A percentile compares a stretch with the other conserved stretches of the same genome.
phyloP scores from a whole-genome alignment of 2,329 filamentous ascomycete species.

The Pseudocercospora eumusae region DNA sequence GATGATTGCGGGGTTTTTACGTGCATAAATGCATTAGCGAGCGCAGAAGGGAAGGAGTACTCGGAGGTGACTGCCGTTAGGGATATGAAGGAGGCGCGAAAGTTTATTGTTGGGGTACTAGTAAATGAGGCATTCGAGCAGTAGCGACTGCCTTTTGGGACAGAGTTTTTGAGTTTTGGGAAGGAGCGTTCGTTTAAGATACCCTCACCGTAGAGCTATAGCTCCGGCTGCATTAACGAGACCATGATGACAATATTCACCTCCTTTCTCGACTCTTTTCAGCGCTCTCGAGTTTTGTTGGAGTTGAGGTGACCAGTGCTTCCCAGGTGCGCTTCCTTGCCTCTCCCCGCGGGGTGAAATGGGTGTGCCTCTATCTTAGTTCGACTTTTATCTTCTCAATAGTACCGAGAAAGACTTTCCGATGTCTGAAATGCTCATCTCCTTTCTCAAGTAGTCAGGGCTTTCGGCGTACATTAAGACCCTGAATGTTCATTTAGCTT shows the following conservation, averaged over 20 bases:
- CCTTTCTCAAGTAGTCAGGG: too few relatives aligned
- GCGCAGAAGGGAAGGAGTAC: slow-evolving; percentile 41
- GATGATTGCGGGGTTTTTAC: slow-evolving; percentile 78
- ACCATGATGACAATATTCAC: not conserved
- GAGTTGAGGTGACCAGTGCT: not conserved
- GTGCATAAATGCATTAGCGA: slow-evolving; percentile 69
- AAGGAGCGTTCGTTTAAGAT: not conserved
- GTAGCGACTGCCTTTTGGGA: not conserved
- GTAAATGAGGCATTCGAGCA: not conserved
- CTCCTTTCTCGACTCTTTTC: not conserved
- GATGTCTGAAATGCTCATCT: too few relatives aligned
- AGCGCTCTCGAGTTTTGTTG: not conserved
- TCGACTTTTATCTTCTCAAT: too few relatives aligned
- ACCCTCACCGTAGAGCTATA: not conserved
- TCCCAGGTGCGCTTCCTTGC: not conserved
- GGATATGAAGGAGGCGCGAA: not conserved
- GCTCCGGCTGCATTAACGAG: not conserved
- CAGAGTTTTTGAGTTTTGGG: not conserved
- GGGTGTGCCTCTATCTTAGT: not conserved
- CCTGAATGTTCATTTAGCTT: too few relatives aligned
- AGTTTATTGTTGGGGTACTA: not conserved
- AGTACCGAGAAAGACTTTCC: too few relatives aligned
- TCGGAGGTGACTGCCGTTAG: not conserved
- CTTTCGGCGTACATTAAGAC: too few relatives aligned
- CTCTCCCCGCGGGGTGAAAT: not conserved